Base-by-base conservation (phyloP, 192 early-diverging fungal genomes). In the Coemansia sp. region DNA sequence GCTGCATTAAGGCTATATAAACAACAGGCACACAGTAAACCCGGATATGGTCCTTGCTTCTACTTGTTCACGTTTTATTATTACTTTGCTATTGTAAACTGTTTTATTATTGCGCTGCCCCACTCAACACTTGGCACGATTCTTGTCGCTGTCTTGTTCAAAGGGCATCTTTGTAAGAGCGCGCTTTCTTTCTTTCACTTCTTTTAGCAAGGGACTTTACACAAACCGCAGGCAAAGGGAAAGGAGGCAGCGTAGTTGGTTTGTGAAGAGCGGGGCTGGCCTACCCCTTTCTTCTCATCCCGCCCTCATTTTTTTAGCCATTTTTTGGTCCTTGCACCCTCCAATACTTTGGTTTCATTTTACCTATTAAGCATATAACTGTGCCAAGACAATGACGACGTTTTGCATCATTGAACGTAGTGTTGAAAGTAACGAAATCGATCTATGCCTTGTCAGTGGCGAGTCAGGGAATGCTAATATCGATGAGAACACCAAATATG, bases 401-500 rank as follows among this genome's bases (percentile, higher is more conserved):
- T 15, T 6, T 17, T 58, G 55, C 17, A 17, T 58, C 13, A 58
- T 58, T 34, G 55, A 58, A 15, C 55, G 4, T 15, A 31, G 55
- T 17, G 5, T 7, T 22, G 55, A 58, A 32, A 58, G 29, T n/a
- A 31, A 58, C 8, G 55, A 58, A 6, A 1, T 34, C 5, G n/a
- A 31, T 34, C 27, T 58, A 31, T 4, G 55, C 8, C 12, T 58
- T n/a, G 29, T 34, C 29, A 17, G 17, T 17, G 34, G 4, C 4
- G 29, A 58, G 55, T 58, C 55, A 36, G 55, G 17, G 55, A 15
- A 5, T 31, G 55, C 55, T 17, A 29, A 17, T 32, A 9, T 55
- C 12, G 55, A 58, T 17, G 55, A 58, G 5, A 58, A 58, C 29
- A 58, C 55, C 55, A 58, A 58, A 8, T 11, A 13, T 32, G 55